Conservation (phyloP, 2,329 filamentous ascomycete genomes). For the Cytospora piceicola region DNA sequence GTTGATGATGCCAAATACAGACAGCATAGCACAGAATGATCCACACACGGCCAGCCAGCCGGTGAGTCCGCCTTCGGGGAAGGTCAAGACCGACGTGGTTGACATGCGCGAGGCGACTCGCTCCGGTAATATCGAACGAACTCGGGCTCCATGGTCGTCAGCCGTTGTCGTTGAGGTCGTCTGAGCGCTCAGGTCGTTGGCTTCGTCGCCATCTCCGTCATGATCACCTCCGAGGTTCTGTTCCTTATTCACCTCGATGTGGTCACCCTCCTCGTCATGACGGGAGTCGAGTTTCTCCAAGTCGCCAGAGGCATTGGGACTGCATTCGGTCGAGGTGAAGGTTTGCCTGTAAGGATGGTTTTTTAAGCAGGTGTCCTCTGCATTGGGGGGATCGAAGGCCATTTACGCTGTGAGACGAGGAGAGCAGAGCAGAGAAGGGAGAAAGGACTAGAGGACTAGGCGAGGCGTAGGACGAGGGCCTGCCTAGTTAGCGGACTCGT, state of each 20-base stretch:
- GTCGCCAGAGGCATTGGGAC: constrained; percentile 24
- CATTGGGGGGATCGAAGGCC: constrained; percentile 38
- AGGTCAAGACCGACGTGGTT: constrained; percentile 43
- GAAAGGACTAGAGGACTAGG: constrained; percentile 3
- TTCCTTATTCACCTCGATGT: constrained; percentile 24
- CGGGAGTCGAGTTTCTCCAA: constrained; percentile 29
- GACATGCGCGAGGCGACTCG: constrained; percentile 29
- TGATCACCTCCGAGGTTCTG: constrained; percentile 1
- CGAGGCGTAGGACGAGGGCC: neutral
- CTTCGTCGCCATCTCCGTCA: neutral
- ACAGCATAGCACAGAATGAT: constrained; percentile 72
- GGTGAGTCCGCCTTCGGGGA: constrained; percentile 74
- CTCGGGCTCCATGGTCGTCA: constrained; percentile 7
- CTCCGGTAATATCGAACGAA: constrained; percentile 22
- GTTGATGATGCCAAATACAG: constrained; percentile 74
- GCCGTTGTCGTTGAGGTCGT: constrained; percentile 5
- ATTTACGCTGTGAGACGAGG: constrained; percentile 34
- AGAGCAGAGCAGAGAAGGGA: constrained; percentile 24
- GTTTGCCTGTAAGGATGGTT: constrained; percentile 34
- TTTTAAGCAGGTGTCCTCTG: constrained; percentile 48
- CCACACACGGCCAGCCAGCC: constrained; percentile 81
- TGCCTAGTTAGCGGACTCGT: neutral
- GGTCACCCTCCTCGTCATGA: constrained; percentile 23
- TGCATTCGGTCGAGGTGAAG: constrained; percentile 21
- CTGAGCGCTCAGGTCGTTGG: constrained; percentile 17